phyloP scores from a whole-genome alignment of 495 filamentous ascomycete genomes.

The Parmelia sp. region DNA sequence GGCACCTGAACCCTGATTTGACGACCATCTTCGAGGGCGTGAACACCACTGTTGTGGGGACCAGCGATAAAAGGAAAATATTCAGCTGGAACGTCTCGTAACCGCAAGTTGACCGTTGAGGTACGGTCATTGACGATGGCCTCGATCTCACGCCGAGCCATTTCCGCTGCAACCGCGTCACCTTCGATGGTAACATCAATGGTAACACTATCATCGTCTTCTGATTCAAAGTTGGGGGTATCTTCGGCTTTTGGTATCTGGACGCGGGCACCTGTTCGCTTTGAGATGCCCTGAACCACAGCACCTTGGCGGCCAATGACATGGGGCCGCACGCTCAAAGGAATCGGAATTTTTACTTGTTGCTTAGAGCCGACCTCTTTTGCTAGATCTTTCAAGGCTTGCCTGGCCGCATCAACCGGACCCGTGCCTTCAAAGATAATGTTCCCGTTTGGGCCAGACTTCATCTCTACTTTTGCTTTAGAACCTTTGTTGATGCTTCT shows the following conservation, averaged over 20 bases:
- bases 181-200: constrained; percentile 88
- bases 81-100: constrained; percentile 79
- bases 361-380: constrained; percentile 80
- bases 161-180: constrained; percentile 72
- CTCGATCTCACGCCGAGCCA: constrained; percentile 74
- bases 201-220: constrained; percentile 70
- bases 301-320: constrained; percentile 89
- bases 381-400: constrained; percentile 80
- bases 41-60: constrained; percentile 60
- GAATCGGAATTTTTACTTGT: constrained; percentile 68
- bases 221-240: constrained; percentile 38
- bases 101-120: constrained; percentile 60
- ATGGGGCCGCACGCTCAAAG: constrained; percentile 69
- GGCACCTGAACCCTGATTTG: constrained; percentile 73
- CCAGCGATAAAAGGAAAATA: constrained; percentile 95
- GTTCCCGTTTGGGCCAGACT: constrained; percentile 55
- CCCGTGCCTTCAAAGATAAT: constrained; percentile 77
- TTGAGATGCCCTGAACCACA: constrained; percentile 81
- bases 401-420: constrained; percentile 64
- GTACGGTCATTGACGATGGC: constrained; percentile 79
- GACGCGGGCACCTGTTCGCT: constrained; percentile 77
- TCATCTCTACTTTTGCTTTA: constrained; percentile 76
- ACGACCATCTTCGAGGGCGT: constrained; percentile 62
- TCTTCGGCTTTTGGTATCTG: constrained; percentile 78
- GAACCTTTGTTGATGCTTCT: constrained; percentile 82